phyloP scores from a whole-genome alignment of 768 basidiomycete species.

The Holtermanniella nyarrowii region DNA sequence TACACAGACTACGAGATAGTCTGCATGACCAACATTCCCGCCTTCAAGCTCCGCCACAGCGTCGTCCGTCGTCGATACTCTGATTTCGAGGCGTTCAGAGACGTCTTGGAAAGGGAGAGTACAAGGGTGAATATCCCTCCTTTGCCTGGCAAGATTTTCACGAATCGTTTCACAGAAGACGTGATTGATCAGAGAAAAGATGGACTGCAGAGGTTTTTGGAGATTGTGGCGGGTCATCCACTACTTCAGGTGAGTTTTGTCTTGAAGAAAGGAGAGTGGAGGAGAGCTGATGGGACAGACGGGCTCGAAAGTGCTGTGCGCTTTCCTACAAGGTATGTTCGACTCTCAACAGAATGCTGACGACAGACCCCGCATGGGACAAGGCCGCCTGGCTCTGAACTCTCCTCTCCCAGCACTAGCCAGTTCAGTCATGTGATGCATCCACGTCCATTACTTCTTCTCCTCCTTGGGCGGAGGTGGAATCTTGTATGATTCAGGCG shows the following conservation, averaged over 20 bases:
- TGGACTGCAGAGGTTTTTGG: constrained; percentile 87
- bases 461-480: neutral
- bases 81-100: constrained; percentile 93
- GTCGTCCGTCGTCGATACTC: constrained; percentile 79
- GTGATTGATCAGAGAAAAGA: constrained; percentile 86
- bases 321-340: constrained; percentile 62
- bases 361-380: constrained; percentile 67
- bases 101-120: constrained; percentile 92
- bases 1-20: constrained; percentile 99
- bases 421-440: neutral
- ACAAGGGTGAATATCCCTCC: constrained; percentile 96
- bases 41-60: constrained; percentile 93
- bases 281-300: constrained; percentile 49
- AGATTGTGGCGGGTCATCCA: constrained; percentile 94
- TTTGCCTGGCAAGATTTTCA: constrained; percentile 93
- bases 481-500: constrained; percentile 47
- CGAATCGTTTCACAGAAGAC: constrained; percentile 95
- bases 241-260: constrained; percentile 64
- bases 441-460: neutral
- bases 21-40: constrained; percentile 98
- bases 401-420: neutral
- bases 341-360: neutral
- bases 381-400: constrained; percentile 31
- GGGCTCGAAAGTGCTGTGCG: constrained; percentile 90
- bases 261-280: too few species aligned